Evolutionary conservation across 2,329 filamentous ascomycete species (phyloP), one percentile per base, ranked within the genome.

Genomic region (Chalaropsis thielavioides): DNA sequence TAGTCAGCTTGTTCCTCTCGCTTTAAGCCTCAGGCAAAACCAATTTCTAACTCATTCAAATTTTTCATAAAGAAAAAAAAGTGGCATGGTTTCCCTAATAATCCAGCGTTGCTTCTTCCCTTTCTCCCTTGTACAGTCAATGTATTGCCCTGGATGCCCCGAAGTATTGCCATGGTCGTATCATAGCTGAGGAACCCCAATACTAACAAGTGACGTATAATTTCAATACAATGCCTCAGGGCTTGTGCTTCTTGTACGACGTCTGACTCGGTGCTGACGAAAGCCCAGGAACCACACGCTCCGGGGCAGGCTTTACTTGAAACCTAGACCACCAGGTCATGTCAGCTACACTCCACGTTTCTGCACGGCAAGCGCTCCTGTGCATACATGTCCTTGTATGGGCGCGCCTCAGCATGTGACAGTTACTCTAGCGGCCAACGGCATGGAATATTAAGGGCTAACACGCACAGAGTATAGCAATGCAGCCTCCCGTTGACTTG

Each of bases 81-180:
- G n/a, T 5, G 19, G 3, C 54, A 38, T 35, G 8, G 27, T 22
- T n/a, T 35, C 54, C 54, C 54, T 38, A 38, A 13, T 10, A 58
- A 10, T 2, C 54, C 31, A 22, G 51, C 44, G 38, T 62, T 51
- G 17, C 27, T 10, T 10, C 31, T 51, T 49, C 27, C 41, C 61
- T 49, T 46, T 38, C 61, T 58, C 61, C 61, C 31, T 62, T 2
- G 22, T 46, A 49, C 10, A 46, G 31, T 27, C 61, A 62, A 62
- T 62, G 6, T 62, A 49, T 62, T 62, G 61, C 61, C 61, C 44
- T 62, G 31, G 10, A 41, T 22, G 24, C 61, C 43, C 61, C 61
- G 43, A 43, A 62, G 61, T 35, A 46, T 46, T 40, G 22, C n/a
- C 61, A 27, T 40, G 11, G 17, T 49, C 11, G 61, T 8, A 46